phyloP scores from a whole-genome alignment of 2,329 filamentous ascomycete genomes.

The Pyricularia pennisetigena region DNA sequence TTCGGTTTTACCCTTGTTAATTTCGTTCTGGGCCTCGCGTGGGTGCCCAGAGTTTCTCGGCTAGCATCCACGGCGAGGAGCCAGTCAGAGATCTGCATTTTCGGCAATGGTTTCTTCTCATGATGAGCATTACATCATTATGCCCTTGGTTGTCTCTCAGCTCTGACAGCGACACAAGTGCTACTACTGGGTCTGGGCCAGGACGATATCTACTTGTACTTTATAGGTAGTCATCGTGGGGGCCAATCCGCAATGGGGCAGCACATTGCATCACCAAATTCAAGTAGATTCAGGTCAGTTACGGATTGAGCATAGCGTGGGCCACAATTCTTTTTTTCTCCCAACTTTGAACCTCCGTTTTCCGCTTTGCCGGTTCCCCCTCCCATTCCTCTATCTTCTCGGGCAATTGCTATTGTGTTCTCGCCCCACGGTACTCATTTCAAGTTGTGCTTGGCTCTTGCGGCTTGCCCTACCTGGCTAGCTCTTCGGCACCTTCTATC shows the following conservation, averaged over 20 bases:
- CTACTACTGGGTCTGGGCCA: not conserved
- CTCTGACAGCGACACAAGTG: not conserved
- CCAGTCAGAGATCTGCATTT: not conserved
- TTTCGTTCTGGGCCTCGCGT: not conserved
- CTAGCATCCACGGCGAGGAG: not conserved
- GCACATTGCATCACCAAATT: not conserved
- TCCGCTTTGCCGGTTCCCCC: not conserved
- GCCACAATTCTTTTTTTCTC: not conserved
- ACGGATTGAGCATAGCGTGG: not conserved
- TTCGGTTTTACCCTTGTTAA: not conserved
- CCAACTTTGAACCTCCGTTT: not conserved
- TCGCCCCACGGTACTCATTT: not conserved
- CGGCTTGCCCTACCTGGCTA: not conserved
- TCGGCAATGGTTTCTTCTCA: not conserved
- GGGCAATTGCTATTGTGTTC: not conserved
- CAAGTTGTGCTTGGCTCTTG: not conserved
- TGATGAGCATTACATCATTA: not conserved
- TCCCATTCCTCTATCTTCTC: not conserved
- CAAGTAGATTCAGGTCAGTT: not conserved
- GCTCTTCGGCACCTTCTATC: not conserved
- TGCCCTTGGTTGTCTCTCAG: not conserved
- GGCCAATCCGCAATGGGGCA: not conserved
- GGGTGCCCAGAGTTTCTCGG: not conserved
- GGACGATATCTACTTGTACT: not conserved
- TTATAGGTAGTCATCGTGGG: not conserved